Evolutionary conservation across 2,329 filamentous ascomycete species (phyloP).

Genomic region (Drechslerella dactyloides): DNA sequence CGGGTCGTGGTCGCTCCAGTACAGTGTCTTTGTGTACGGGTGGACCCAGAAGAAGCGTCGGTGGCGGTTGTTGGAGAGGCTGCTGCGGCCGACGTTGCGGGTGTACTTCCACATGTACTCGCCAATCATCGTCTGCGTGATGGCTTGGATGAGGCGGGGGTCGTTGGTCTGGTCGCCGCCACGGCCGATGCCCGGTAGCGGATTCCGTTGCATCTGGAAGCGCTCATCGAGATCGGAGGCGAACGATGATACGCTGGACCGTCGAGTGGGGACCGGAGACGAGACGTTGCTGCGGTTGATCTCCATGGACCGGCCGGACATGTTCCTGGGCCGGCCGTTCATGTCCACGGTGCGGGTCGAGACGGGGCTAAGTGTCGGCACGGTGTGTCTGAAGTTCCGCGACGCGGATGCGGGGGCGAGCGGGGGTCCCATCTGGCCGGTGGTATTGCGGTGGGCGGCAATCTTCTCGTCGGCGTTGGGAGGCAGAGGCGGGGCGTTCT

Average conservation of each 20-base stretch:
- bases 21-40: constrained; percentile 92
- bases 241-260: constrained; percentile 93
- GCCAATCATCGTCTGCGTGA: constrained; percentile 99
- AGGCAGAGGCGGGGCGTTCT: constrained; percentile 68
- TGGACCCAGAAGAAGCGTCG: constrained; percentile 99
- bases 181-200: constrained; percentile 49
- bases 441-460: constrained; percentile 69
- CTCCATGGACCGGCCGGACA: constrained; percentile 55
- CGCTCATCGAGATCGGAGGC: constrained; percentile 89
- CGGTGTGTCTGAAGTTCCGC: constrained; percentile 53
- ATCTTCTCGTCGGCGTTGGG: constrained; percentile 83
- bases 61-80: constrained; percentile 87
- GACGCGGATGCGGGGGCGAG: constrained; percentile 78
- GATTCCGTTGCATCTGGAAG: constrained; percentile 75
- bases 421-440: constrained; percentile 79
- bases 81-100: constrained; percentile 84
- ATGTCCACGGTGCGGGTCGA: constrained; percentile 40
- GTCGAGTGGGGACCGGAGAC: constrained; percentile 65
- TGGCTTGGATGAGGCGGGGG: constrained; percentile 97
- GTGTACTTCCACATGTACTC: constrained; percentile 99
- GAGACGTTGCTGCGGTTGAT: constrained; percentile 55
- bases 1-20: constrained; percentile 94
- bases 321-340: constrained; percentile 25
- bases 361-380: constrained; percentile 50
- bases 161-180: constrained; percentile 67